Base-by-base conservation (phyloP, 2,329 filamentous ascomycete species). In the Aspergillus awamori region DNA sequence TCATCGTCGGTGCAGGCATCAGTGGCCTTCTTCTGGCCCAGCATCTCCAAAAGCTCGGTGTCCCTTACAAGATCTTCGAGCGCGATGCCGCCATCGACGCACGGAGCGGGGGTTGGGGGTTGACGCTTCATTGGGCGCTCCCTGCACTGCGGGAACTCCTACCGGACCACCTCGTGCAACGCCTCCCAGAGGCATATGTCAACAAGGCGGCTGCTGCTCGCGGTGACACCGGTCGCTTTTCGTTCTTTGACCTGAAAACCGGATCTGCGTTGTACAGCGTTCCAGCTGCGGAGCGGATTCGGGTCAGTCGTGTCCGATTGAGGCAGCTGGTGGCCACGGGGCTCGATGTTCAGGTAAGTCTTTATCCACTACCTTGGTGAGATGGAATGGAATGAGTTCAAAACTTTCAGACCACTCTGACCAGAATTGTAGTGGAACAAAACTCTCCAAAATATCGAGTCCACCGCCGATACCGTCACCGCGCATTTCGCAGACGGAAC, bases 61-160 rank as follows among this genome's bases (percentile, higher is more conserved):
- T 80, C 2, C 66, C 71, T 0, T 80, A 76, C 53, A 66, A 69
- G 41, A 69, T 81, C 53, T 80, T 77, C 57, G 79, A 81, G 53
- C 74, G 75, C 11, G 78, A 80, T 65, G 65, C 68, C 5, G 78
- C 82, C 43, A 76, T 83, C 45, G 76, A 72, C 59, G 78, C 78
- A 28, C 83, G 81, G 33, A 83, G 75, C 20, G 76, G 80, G 4
- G 86, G 87, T 63, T 89, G 86, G 87, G 87, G 86, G 3, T 76
- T 89, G 59, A 88, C 86, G 0, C 76, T 89, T 59, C 85, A 88
- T 69, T 89, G 86, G 86, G 84, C 83, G 4, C 78, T 88, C 8
- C 78, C 82, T 0, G 79, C 78, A 1, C 75, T 89, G 43, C 77
- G 82, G 48, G 69, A 77, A 7, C 76, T 88, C 22, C 75, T 89